A percentile compares a stretch with the other conserved stretches of the same genome.
These are phyloP conservation scores for Ascoidea rubescens DNA, from an alignment of 805 yeast species.

Conservation along the genomic window DNA sequence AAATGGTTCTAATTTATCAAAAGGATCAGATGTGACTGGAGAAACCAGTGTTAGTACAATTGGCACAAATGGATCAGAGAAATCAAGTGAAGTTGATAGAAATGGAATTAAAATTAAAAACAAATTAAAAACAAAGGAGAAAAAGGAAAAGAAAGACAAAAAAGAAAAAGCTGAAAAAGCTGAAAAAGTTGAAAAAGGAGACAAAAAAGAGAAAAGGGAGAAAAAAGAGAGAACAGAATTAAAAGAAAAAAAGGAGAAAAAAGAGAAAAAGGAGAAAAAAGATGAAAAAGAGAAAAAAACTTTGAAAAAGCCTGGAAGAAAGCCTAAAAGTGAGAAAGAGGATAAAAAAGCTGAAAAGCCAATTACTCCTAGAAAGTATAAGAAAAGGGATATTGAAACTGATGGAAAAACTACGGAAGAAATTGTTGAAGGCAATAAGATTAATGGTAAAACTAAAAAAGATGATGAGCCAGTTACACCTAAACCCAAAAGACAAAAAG, in stretches of 20 bases:
- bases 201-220: constrained; percentile 61
- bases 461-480: neutral
- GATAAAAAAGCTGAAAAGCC: constrained; percentile 4
- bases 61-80: constrained; percentile 40
- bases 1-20: neutral
- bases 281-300: constrained; percentile 8
- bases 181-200: constrained; percentile 84
- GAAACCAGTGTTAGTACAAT: neutral
- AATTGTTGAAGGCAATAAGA: constrained; percentile 2
- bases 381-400: no score
- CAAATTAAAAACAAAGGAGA: neutral
- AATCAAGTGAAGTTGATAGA: neutral
- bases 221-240: constrained; percentile 55
- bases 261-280: constrained; percentile 9
- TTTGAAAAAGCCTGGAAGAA: constrained; percentile 5
- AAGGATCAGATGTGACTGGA: neutral
- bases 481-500: neutral
- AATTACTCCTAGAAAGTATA: neutral
- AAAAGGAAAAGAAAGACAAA: constrained; percentile 1
- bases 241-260: constrained; percentile 5
- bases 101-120: neutral
- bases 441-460: constrained; percentile 8
- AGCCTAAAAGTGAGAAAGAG: constrained; percentile 1
- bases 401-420: constrained; percentile 9
- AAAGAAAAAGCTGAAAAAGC: constrained; percentile 87